These are phyloP conservation scores for Ophiostoma sp. DNA, from an alignment of 2,329 filamentous ascomycete species.

Conservation along the genomic window DNA sequence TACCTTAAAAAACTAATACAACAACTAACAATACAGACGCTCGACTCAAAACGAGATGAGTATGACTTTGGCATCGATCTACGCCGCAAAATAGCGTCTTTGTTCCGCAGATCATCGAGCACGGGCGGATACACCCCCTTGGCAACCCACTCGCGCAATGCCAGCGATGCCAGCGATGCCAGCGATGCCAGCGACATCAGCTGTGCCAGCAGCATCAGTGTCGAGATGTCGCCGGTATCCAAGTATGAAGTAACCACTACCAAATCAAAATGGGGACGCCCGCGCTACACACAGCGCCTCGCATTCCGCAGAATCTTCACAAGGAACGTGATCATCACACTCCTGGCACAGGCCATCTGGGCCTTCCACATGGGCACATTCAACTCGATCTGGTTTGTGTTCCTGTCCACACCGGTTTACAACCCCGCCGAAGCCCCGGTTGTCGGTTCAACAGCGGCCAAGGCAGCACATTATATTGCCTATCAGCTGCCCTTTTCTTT, in stretches of 20 bases:
- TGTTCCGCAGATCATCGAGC: slow-evolving; percentile 30
- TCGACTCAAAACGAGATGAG: slow-evolving; percentile 40
- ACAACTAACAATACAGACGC: slow-evolving; percentile 33
- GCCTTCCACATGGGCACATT: slow-evolving; percentile 70
- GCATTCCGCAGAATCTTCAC: slow-evolving; percentile 53
- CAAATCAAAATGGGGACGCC: neutral
- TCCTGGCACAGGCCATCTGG: slow-evolving; percentile 64
- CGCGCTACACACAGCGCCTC: slow-evolving; percentile 43
- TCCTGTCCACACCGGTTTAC: slow-evolving; percentile 65
- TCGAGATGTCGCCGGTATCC: neutral
- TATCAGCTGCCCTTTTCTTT: slow-evolving; percentile 55
- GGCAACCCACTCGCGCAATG: slow-evolving; percentile 28
- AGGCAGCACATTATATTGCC: slow-evolving; percentile 29
- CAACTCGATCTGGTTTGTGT: slow-evolving; percentile 70
- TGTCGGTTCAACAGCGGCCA: neutral
- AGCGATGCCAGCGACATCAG: slow-evolving; percentile 24
- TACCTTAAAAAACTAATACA: no score
- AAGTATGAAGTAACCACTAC: neutral
- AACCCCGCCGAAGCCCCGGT: slow-evolving; percentile 36
- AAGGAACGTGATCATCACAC: slow-evolving; percentile 47
- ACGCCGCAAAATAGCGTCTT: slow-evolving; percentile 34
- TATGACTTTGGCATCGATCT: slow-evolving; percentile 44
- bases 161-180: slow-evolving; percentile 24
- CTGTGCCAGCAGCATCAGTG: neutral
- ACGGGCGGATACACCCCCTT: slow-evolving; percentile 35